These are phyloP conservation scores for Suillus tomentosus DNA, from an alignment of 768 basidiomycete genomes.

Conservation along the genomic window DNA sequence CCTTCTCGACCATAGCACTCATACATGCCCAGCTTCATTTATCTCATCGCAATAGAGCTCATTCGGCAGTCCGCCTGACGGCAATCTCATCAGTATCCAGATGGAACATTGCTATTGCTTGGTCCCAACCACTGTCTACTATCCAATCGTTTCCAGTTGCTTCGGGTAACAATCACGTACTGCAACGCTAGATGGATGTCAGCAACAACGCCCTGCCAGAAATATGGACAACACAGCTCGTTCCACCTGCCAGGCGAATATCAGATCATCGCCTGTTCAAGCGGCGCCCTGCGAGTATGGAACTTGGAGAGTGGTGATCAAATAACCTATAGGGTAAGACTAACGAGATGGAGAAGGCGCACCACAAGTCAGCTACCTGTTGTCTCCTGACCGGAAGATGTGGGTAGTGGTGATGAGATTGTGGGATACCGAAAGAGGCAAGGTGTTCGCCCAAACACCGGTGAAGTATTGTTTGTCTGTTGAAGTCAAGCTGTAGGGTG, in stretches of 20 bases:
- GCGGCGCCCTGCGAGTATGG: neutral
- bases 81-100: no score
- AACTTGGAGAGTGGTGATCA: neutral
- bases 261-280: neutral
- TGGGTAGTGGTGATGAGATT: neutral
- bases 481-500: no score
- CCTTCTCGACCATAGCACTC: conserved; percentile 37
- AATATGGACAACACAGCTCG: neutral
- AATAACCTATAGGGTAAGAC: neutral
- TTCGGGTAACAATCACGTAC: neutral
- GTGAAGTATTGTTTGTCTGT: no score
- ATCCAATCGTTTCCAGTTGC: neutral
- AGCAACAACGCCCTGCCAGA: neutral
- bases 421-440: no score
- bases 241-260: neutral
- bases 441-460: no score
- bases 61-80: no score
- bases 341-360: neutral
- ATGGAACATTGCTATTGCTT: no score
- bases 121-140: no score
- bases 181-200: neutral
- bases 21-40: no score
- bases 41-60: no score
- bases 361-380: neutral
- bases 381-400: neutral